phyloP scores from a whole-genome alignment of 805 yeast genomes.

The Ogataea degrootiae region DNA sequence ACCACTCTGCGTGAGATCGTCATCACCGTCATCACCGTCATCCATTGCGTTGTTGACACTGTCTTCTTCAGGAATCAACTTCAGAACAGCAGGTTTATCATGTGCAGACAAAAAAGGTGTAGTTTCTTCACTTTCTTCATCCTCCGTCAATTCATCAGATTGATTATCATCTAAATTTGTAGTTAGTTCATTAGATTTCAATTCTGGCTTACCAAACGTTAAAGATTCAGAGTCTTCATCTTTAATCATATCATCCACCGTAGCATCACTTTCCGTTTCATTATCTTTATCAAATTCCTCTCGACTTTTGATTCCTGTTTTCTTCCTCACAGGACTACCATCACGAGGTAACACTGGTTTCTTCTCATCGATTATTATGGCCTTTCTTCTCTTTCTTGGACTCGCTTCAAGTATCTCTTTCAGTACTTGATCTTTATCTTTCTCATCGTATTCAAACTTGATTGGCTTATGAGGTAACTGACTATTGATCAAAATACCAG shows the following conservation, averaged over 20 bases:
- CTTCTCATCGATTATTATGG: not conserved
- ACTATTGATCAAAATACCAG: constrained; percentile 1
- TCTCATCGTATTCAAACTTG: constrained; percentile 13
- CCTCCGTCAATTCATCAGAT: not conserved
- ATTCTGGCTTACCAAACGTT: not conserved
- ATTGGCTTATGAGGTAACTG: constrained; percentile 16
- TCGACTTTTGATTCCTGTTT: too few species aligned
- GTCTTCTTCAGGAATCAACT: not conserved
- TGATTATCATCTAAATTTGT: not conserved
- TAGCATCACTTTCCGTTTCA: not conserved
- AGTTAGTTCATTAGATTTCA: not conserved
- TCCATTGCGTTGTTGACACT: not conserved
- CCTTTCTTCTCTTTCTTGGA: constrained; percentile 13
- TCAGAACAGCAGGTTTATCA: not conserved
- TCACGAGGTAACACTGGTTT: not conserved
- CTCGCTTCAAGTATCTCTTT: constrained; percentile 14
- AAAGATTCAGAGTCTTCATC: not conserved
- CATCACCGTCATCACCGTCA: not conserved
- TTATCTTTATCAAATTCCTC: not conserved
- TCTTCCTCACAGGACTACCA: not conserved
- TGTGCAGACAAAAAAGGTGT: not conserved
- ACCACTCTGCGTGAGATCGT: not conserved
- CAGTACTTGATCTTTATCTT: constrained; percentile 6
- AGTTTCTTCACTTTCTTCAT: not conserved
- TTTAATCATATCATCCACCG: not conserved